Conservation (phyloP, 78 protist genomes). For the Isochrysis galbana region DNA sequence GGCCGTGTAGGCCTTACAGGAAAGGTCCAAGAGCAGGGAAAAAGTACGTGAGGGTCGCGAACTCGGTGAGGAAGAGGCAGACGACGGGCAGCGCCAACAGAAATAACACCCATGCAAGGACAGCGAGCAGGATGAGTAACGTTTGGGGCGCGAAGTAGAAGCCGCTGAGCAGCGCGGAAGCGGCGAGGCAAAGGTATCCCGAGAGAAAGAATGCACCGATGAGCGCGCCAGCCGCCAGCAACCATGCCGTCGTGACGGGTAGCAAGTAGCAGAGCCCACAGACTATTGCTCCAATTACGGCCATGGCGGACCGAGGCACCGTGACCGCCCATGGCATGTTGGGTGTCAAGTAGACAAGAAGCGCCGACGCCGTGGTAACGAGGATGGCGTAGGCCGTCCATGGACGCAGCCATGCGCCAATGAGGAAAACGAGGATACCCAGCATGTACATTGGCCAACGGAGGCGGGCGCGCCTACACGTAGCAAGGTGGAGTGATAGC, state of each 20-base stretch:
- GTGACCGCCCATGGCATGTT: no score
- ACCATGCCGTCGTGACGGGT: background rate
- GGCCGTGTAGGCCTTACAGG: background rate
- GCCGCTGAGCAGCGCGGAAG: background rate
- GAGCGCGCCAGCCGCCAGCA: background rate
- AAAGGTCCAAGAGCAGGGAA: background rate
- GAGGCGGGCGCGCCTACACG: no score
- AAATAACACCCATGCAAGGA: background rate
- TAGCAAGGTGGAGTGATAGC: no score
- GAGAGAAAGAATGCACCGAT: background rate
- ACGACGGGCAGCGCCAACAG: background rate
- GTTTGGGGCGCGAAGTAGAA: background rate
- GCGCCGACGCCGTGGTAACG: no score
- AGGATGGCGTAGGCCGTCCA: no score
- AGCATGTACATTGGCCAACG: no score
- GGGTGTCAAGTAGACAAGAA: no score
- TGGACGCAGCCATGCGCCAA: no score
- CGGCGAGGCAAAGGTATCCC: background rate
- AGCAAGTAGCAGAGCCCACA: background rate
- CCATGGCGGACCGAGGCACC: no score
- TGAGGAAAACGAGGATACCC: no score
- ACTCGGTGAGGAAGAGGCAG: background rate
- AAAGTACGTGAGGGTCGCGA: background rate
- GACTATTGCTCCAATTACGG: no score
- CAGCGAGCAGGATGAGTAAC: background rate